Base-by-base conservation (phyloP, 1,284 basidiomycete species). In the Ganoderma sp. region DNA sequence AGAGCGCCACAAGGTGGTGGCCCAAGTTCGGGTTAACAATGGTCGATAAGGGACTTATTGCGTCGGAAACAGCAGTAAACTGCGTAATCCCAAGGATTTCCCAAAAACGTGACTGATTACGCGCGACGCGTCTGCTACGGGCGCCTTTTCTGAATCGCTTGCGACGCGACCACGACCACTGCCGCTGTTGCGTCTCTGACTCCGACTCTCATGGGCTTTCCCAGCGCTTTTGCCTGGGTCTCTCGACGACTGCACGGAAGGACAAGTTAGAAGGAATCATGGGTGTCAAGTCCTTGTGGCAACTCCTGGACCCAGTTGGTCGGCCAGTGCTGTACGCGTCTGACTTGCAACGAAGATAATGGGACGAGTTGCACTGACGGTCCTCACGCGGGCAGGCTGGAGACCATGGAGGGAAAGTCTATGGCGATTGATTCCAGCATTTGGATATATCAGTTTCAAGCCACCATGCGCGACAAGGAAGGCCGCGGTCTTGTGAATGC, bases 391-490 rank as follows among this genome's bases (percentile, higher is more conserved):
- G 15, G 58, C 78, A 96, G 94, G 78, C 84, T 98, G 65, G 96
- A 98, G 81, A 95, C 92, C 1, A 87, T 97, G 79, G 95, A 96
- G 76, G 94, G 95, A 34, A 96, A 96, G 78, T 83, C 89, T 4
- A 88, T 98, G 81, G 96, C 96, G 0, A 99, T 99, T 72, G 98
- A 99, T 82, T 98, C 96, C 3, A 98, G 96, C 72, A 98, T 99
- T 74, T 99, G 98, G 98, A 91, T 99, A 69, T 99, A 99, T 76
- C 92, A 98, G 81, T 98, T 98, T 77, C 96, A 98, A 82, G 97
- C 97, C 48, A 99, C 98, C 1, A 99, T 99, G 97, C 90, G 98
- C 37, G 97, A 98, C 81, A 97, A 96, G 77, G 95, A 99, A 69
- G 98, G 98, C 17, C 88, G 91, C 32, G 95, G 89, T 12, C 83